phyloP scores from a whole-genome alignment of 1,284 basidiomycete species.

The Flammula alnicola region DNA sequence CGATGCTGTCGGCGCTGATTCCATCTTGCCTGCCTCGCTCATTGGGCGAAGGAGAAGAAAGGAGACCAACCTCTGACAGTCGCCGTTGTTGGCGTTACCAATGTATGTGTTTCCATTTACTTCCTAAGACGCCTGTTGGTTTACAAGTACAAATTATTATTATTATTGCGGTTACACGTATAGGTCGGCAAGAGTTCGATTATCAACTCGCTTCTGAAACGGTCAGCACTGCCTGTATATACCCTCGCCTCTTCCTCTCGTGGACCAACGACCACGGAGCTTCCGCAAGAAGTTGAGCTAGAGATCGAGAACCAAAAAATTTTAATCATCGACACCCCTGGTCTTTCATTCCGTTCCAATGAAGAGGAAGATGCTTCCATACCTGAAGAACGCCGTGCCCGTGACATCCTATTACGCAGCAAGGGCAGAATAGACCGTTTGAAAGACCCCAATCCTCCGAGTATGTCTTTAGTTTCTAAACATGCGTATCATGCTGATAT shows the following conservation, averaged over 20 bases:
- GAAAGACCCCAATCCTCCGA: conserved; percentile 81
- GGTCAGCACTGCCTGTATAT: conserved; percentile 66
- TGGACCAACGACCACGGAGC: conserved; percentile 71
- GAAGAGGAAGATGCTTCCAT: conserved; percentile 42
- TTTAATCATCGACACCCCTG: conserved; percentile 84
- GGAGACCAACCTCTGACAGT: conserved; percentile 57
- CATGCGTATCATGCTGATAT: conserved; percentile 4
- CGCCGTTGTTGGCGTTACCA: conserved; percentile 77
- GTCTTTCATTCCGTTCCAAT: conserved; percentile 63
- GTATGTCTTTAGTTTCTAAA: conserved; percentile 46
- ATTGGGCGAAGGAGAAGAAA: conserved; percentile 51
- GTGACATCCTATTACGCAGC: conserved; percentile 74
- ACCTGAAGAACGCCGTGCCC: conserved; percentile 51
- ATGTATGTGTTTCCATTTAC: conserved; percentile 50
- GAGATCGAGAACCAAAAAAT: conserved; percentile 52
- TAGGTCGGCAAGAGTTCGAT: conserved; percentile 84
- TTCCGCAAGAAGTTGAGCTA: conserved; percentile 66
- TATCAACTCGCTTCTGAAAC: conserved; percentile 73
- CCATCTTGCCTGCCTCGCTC: conserved; percentile 51
- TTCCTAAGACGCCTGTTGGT: neutral
- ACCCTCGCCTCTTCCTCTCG: conserved; percentile 54
- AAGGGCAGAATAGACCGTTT: conserved; percentile 88
- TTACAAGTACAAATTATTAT: neutral
- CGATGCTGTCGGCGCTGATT: conserved; percentile 64
- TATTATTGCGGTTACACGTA: too few relatives aligned